phyloP scores from a whole-genome alignment of 2,329 filamentous ascomycete genomes.

The Escovopsis sp. region DNA sequence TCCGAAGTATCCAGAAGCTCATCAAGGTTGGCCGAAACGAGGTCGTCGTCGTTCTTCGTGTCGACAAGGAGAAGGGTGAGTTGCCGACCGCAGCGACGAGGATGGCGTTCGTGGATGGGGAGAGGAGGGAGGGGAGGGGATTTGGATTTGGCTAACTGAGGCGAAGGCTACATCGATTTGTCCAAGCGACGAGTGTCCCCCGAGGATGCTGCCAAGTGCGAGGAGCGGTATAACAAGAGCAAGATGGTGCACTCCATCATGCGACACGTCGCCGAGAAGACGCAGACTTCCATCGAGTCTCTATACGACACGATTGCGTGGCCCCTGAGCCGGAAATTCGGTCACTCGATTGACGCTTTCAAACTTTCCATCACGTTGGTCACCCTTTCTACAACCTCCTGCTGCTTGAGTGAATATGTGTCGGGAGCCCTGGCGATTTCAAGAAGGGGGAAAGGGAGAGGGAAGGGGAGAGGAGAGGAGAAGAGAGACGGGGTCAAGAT shows the following conservation, averaged over 20 bases:
- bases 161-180: conserved; percentile 76
- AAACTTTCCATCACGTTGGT: conserved; percentile 94
- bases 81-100: conserved; percentile 3
- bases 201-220: conserved; percentile 95
- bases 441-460: too few relatives aligned
- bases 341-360: conserved; percentile 93
- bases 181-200: conserved; percentile 96
- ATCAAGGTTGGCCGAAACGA: conserved; percentile 97
- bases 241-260: conserved; percentile 99
- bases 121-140: too few relatives aligned
- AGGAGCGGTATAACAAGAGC: conserved; percentile 99
- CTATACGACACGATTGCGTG: conserved; percentile 91
- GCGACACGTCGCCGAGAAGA: conserved; percentile 97
- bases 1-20: conserved; percentile 96
- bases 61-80: conserved; percentile 95
- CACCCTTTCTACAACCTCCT: too few relatives aligned
- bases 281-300: conserved; percentile 79
- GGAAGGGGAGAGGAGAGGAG: too few relatives aligned
- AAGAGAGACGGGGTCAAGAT: too few relatives aligned
- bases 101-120: neutral
- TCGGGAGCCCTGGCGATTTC: too few relatives aligned
- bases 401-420: too few relatives aligned
- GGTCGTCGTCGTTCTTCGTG: conserved; percentile 93
- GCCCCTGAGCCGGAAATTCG: conserved; percentile 96
- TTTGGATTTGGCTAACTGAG: neutral